Base-by-base conservation (phyloP, 768 basidiomycete genomes). In the Trametes elegans region DNA sequence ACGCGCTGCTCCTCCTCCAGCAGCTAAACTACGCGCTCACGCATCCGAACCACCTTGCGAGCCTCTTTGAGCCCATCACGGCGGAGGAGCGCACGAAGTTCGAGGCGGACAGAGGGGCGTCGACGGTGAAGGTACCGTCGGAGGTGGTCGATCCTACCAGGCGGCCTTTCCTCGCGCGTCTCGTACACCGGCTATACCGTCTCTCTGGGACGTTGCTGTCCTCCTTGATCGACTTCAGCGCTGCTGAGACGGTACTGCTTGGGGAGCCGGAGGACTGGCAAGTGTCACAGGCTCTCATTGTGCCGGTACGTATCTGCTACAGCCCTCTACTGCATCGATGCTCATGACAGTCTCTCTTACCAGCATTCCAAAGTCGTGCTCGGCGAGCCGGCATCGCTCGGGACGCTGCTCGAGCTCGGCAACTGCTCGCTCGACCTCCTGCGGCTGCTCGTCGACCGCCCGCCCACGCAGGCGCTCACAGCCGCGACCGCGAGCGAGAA, bases 11-110 rank as follows among this genome's bases (percentile, higher is more conserved):
- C 28, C 80, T 96, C 23, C 76, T 97, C 1, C 92, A 93, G 65
- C 89, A 93, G 60, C 71, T 97, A 58, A 94, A 93, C 69, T 93
- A 94, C 60, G 89, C 91, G 0, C 77, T 96, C 42, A 87, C 91
- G 0, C 94, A 98, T 69, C 94, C 94, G 7, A 90, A 94, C 64
- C 87, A 93, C 62, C 79, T 97, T 11, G 84, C 87, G 1, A 86
- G 85, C 60, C 75, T 91, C 24, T 75, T 95, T 61, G 91, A 95
- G 54, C 87, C 92, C 6, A 77, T 90, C 13, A 87, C 88, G 0
- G 67, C 79, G 2, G 91, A 92, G 10, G 94, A 96, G 62, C 80
- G 87, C 7, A 70, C 71, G 0, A 75, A 76, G 44, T 75, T 90
- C 43, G 88, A 93, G 62, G 85, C 84, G 58, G 87, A 88, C 41